Conservation (phyloP, 306 rosid species). For the Pyrus communis region DNA sequence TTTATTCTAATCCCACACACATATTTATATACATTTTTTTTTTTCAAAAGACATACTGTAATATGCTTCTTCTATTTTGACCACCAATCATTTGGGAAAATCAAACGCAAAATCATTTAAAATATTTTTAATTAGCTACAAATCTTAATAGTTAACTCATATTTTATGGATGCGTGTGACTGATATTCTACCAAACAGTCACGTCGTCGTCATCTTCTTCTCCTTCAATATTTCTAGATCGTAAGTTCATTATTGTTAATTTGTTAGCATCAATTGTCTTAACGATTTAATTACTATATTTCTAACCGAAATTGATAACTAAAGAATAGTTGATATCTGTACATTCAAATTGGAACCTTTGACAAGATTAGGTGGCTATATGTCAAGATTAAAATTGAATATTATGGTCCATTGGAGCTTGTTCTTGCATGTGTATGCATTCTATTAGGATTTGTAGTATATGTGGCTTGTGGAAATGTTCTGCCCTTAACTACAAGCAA, state of each 20-base stretch:
- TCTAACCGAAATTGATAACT: not conserved
- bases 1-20: constrained; percentile 27
- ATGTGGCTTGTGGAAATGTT: not conserved
- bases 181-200: not conserved
- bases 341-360: not conserved
- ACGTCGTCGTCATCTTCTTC: not conserved
- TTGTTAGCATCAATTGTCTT: not conserved
- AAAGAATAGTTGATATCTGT: not conserved
- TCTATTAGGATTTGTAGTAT: no score
- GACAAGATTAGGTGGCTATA: not conserved
- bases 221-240: no score
- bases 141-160: not conserved
- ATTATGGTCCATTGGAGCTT: not conserved
- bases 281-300: not conserved
- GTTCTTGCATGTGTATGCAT: not conserved
- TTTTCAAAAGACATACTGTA: constrained; percentile 1
- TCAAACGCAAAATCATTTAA: not conserved
- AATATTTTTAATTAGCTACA: not conserved
- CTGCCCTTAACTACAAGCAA: not conserved
- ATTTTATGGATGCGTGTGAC: not conserved
- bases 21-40: not conserved
- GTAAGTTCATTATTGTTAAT: not conserved
- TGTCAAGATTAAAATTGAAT: not conserved
- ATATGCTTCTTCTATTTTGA: constrained; percentile 13
- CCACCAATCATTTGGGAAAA: not conserved